Conservation (phyloP, 2,329 filamentous ascomycete species). For the Leptoxyphium fumago region DNA sequence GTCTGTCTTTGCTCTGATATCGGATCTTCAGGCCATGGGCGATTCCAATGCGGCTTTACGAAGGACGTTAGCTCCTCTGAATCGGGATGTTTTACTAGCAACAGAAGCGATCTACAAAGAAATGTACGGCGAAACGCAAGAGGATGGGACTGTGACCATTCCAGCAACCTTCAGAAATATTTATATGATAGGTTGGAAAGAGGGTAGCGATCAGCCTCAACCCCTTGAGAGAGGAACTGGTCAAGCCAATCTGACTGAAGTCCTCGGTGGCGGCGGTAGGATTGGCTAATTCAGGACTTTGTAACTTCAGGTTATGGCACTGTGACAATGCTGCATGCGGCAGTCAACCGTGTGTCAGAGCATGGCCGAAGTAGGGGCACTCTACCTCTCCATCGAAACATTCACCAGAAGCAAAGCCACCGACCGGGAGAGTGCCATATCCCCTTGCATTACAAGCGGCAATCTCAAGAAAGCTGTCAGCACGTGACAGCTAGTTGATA, state of each 20-base stretch:
- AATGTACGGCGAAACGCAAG: slow-evolving; percentile 60
- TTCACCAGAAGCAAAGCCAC: too few species aligned
- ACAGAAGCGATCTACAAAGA: slow-evolving; percentile 78
- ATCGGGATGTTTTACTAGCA: slow-evolving; percentile 71
- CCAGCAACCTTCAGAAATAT: slow-evolving; percentile 92
- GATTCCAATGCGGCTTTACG: slow-evolving; percentile 80
- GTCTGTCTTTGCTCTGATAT: slow-evolving; percentile 77
- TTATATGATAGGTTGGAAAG: slow-evolving; percentile 98
- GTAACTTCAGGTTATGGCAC: too few species aligned
- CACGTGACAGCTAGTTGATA: too few species aligned
- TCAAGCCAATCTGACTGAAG: slow-evolving; percentile 75
- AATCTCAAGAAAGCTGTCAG: too few species aligned
- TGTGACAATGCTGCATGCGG: too few species aligned
- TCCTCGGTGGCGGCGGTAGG: slow-evolving; percentile 37
- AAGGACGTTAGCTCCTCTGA: slow-evolving; percentile 63
- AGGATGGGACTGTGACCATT: slow-evolving; percentile 45
- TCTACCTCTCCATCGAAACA: too few species aligned
- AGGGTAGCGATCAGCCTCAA: slow-evolving; percentile 61
- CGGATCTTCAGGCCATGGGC: slow-evolving; percentile 90
- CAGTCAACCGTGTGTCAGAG: too few species aligned
- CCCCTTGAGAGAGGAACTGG: slow-evolving; percentile 74
- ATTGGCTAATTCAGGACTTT: neutral
- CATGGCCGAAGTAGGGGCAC: too few species aligned
- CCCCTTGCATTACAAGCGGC: too few species aligned
- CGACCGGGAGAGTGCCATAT: too few species aligned